Evolutionary conservation across 2,329 filamentous ascomycete genomes (phyloP), one percentile per base, ranked within the genome.

Genomic region (Pseudocercospora pini-densiflorae): DNA sequence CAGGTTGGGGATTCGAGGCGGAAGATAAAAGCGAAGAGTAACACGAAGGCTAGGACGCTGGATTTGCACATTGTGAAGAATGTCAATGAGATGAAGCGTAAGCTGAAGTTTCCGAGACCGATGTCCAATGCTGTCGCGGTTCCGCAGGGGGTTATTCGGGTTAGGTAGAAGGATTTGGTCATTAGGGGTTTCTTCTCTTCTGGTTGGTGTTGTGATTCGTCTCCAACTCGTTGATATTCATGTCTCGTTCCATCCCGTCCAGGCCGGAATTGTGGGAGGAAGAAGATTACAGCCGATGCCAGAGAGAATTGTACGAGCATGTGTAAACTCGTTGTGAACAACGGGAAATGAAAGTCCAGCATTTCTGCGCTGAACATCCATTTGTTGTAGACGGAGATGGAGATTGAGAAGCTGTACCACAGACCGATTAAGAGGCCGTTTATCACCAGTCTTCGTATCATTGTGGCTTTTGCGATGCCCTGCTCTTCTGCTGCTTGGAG

Each of bases 61-160:
- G 94, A 98, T 86, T 99, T 99, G 82, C 95, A 98, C 95, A 99
- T 98, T 66, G 95, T 99, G 81, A 97, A 97, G 79, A 99, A 99
- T 9, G 94, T 97, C 72, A 99, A 87, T 49, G 92, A 94, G 74
- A 99, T 98, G 79, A 96, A 97, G 79, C 94, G 95, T 73, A 99
- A 85, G 61, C 93, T 97, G 79, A 93, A 97, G 77, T 99, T 99
- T 70, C 95, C 95, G 65, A 99, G 82, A 14, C 95, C 95, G 79
- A 99, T 97, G 78, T 99, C 95, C 66, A 99, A 86, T 12, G 94
- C 95, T 0, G 95, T 99, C 5, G 95, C 94, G 51, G 90, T 88
- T 72, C 94, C 95, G 77, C 95, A 98, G 1, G 95, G 95, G 2
- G 92, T 92, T 71, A 99, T 92, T 68, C 95, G 88, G 10, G 93